A percentile compares a stretch with the other conserved stretches of the same genome.
Conservation (phyloP, 768 basidiomycete genomes). For the Pseudohyphozyma bogoriensis region DNA sequence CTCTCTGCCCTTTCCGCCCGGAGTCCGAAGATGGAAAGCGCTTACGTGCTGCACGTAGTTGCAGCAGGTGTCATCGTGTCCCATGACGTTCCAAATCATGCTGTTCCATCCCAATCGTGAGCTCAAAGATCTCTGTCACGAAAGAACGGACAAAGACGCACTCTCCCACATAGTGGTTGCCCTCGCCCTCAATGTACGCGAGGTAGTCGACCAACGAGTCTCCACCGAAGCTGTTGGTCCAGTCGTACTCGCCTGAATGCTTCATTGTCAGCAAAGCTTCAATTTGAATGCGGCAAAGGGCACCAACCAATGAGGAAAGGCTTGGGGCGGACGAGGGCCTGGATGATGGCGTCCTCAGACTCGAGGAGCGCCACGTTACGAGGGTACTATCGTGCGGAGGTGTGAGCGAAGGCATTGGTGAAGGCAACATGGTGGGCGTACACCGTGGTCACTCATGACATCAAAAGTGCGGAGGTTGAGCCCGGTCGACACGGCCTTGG, state of each 20-base stretch:
- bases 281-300: background rate
- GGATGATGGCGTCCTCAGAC: background rate
- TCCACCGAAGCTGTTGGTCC: background rate
- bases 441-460: slow-evolving; percentile 21
- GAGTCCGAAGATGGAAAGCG: background rate
- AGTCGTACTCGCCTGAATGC: slow-evolving; percentile 14
- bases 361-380: slow-evolving; percentile 12
- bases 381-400: slow-evolving; percentile 4
- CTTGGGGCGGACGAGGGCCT: slow-evolving; percentile 7
- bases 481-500: too few species aligned
- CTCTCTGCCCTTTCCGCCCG: background rate
- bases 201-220: slow-evolving; percentile 8
- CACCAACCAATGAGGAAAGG: slow-evolving; percentile 17
- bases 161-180: slow-evolving; percentile 12
- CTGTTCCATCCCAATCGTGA: background rate
- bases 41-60: slow-evolving; percentile 3
- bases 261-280: background rate
- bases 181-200: slow-evolving; percentile 1
- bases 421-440: background rate
- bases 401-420: too few species aligned
- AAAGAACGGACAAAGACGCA: background rate
- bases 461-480: background rate
- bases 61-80: slow-evolving; percentile 21
- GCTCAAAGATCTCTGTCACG: too few species aligned
- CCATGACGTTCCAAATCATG: slow-evolving; percentile 18